Conservation (phyloP, 148 eudicot genomes). For the Gaultheria prostrata region DNA sequence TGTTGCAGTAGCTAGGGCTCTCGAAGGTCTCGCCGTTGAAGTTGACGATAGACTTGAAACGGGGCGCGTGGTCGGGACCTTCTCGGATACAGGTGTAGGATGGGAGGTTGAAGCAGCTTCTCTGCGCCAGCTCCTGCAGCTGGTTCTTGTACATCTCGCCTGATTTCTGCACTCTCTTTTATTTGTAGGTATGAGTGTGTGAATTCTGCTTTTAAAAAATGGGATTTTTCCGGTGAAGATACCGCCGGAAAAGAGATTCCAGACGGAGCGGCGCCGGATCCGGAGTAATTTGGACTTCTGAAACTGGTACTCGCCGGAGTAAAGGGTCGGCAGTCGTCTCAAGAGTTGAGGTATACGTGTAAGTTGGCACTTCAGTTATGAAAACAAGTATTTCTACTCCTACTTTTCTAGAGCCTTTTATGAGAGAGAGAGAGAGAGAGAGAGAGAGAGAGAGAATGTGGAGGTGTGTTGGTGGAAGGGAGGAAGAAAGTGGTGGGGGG, state of each 20-base stretch:
- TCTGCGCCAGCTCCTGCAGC: conserved; percentile 29
- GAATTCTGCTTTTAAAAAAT: not conserved
- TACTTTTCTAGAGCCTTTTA: too few relatives aligned
- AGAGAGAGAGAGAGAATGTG: not conserved
- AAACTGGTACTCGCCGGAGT: not conserved
- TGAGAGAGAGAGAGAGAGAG: not conserved
- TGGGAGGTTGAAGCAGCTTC: conserved; percentile 32
- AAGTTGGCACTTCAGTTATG: too few relatives aligned
- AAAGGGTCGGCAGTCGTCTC: not conserved
- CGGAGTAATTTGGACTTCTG: not conserved
- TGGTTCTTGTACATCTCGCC: conserved; percentile 31
- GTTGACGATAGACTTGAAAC: conserved; percentile 23
- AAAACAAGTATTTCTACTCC: too few relatives aligned
- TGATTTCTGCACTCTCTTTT: not conserved
- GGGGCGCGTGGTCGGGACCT: conserved; percentile 33
- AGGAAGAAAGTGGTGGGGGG: too few relatives aligned
- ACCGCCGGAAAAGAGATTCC: not conserved
- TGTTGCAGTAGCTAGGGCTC: conserved; percentile 23
- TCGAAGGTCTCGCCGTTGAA: conserved; percentile 27
- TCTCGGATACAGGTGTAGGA: conserved; percentile 26
- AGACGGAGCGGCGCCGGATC: not conserved
- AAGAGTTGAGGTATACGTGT: too few relatives aligned
- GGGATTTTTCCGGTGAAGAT: not conserved
- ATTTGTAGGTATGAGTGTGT: not conserved
- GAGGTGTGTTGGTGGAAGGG: not conserved